phyloP scores from a whole-genome alignment of 1,284 basidiomycete species.

The Coriolopsis trogii region DNA sequence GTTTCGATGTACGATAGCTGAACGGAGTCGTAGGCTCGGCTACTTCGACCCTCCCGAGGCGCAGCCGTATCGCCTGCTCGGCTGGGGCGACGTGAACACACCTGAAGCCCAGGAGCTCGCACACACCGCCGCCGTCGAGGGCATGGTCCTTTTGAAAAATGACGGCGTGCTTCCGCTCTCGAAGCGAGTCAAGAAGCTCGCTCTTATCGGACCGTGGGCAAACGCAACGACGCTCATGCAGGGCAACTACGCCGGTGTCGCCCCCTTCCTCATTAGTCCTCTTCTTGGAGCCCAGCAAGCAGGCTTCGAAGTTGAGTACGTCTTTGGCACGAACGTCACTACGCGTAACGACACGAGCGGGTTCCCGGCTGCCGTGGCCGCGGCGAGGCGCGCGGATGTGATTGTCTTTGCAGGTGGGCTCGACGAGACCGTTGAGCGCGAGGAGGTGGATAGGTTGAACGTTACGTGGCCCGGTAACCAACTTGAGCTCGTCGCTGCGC shows the following conservation, averaged over 20 bases:
- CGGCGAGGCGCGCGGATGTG: constrained; percentile 34
- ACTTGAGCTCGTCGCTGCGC: constrained; percentile 48
- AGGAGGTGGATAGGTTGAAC: constrained; percentile 50
- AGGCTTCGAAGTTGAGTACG: constrained; percentile 49
- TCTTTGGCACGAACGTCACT: constrained; percentile 43
- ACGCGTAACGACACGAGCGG: constrained; percentile 42
- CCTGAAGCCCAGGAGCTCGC: constrained; percentile 51
- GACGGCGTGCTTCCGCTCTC: constrained; percentile 55
- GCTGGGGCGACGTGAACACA: constrained; percentile 51
- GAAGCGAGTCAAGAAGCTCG: constrained; percentile 44
- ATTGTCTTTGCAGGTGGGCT: constrained; percentile 52
- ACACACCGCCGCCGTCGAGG: constrained; percentile 51
- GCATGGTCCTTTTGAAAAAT: constrained; percentile 59
- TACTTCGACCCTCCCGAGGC: constrained; percentile 53
- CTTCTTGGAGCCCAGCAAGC: constrained; percentile 48
- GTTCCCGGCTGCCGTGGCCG: constrained; percentile 42
- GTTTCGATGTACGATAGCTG: not conserved
- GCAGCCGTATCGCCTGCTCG: constrained; percentile 54
- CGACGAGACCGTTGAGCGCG: constrained; percentile 52
- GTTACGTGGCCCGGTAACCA: constrained; percentile 61
- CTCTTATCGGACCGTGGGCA: constrained; percentile 57
- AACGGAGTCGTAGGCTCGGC: constrained; percentile 41
- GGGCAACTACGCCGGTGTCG: constrained; percentile 55
- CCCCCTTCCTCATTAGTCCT: constrained; percentile 58
- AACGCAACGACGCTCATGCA: constrained; percentile 59